A percentile compares a stretch with the other conserved stretches of the same genome.
Evolutionary conservation across 768 basidiomycete species (phyloP).

Genomic region (Scleroderma bovista): DNA sequence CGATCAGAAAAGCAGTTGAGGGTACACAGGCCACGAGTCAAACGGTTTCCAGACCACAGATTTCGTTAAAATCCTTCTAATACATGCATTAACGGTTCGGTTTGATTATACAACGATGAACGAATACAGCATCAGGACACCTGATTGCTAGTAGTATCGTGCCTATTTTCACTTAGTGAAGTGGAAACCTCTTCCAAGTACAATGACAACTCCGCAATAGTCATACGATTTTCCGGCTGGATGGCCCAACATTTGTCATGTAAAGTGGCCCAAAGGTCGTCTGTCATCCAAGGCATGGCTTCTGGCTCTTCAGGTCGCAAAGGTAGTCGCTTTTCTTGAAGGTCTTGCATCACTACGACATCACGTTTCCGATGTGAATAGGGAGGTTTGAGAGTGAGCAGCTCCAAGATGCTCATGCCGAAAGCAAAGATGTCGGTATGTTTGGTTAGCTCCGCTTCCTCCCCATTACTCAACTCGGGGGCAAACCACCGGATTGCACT

Average conservation of each 20-base stretch:
- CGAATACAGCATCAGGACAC: not conserved
- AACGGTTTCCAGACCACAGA: constrained; percentile 60
- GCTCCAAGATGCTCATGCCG: constrained; percentile 56
- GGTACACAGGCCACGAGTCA: constrained; percentile 33
- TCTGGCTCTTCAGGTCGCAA: constrained; percentile 34
- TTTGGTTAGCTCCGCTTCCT: constrained; percentile 36
- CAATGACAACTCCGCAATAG: constrained; percentile 32
- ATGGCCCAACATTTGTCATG: constrained; percentile 40
- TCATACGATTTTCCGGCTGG: constrained; percentile 33
- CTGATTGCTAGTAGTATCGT: not conserved
- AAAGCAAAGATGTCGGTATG: constrained; percentile 53
- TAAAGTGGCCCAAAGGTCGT: constrained; percentile 45
- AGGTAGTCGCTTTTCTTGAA: constrained; percentile 37
- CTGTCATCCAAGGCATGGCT: constrained; percentile 36
- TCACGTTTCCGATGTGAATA: constrained; percentile 47
- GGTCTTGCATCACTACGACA: constrained; percentile 43
- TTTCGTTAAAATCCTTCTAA: constrained; percentile 69
- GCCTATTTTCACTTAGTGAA: not conserved
- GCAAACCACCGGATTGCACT: constrained; percentile 56
- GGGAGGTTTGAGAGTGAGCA: constrained; percentile 47
- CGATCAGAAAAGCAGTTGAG: constrained; percentile 71
- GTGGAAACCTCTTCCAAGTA: constrained; percentile 10
- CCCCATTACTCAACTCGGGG: constrained; percentile 51
- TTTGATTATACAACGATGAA: not conserved
- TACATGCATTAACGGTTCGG: too few species aligned